Conservation (phyloP, 257 asterid species). For the Oldenlandia corymbosa region DNA sequence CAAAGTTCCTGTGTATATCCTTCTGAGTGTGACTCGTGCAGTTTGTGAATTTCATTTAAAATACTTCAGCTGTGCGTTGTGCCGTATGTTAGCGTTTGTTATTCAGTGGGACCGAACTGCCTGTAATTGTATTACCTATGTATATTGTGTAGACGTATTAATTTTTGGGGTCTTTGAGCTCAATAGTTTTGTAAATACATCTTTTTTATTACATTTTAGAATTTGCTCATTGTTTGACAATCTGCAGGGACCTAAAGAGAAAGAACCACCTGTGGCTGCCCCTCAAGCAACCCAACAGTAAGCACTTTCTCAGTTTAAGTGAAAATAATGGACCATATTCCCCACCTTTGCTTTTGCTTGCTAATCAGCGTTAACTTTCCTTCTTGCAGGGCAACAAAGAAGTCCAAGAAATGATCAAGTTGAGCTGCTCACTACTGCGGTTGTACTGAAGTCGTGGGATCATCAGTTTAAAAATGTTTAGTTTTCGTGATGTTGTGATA, state of each 20-base stretch:
- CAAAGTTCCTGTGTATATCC: too few relatives aligned
- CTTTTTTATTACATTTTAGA: not conserved
- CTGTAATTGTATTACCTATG: too few relatives aligned
- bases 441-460: slow-evolving; percentile 1
- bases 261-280: slow-evolving; percentile 11
- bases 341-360: not conserved
- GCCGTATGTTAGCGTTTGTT: too few relatives aligned
- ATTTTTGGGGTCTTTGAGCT: not conserved
- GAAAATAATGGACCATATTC: not conserved
- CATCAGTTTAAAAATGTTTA: not conserved
- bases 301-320: not conserved
- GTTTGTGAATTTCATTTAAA: too few relatives aligned
- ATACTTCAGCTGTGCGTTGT: too few relatives aligned
- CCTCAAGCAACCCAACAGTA: slow-evolving; percentile 9
- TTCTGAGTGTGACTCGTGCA: too few relatives aligned
- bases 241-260: slow-evolving; percentile 16
- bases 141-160: not conserved
- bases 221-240: not conserved
- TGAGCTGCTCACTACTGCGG: not conserved
- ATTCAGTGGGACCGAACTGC: too few relatives aligned
- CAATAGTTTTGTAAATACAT: not conserved
- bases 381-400: slow-evolving; percentile 14
- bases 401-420: slow-evolving; percentile 10
- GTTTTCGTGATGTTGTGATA: too few relatives aligned
- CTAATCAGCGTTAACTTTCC: not conserved